Conservation (phyloP, 202 grass and related monocot genomes). For the Zoysia matrella region DNA sequence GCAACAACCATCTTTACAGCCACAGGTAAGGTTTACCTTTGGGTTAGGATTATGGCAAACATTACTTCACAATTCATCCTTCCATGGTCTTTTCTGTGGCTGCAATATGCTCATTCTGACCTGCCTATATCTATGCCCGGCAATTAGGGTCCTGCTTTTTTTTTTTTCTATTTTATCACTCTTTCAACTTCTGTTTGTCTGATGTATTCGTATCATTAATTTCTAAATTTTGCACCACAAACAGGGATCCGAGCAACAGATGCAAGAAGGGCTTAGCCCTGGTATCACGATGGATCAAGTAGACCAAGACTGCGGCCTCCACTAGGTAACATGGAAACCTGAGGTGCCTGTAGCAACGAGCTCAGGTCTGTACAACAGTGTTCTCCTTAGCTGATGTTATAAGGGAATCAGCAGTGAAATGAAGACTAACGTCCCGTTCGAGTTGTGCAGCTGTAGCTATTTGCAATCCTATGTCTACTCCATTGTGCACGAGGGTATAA, state of each 20-base stretch:
- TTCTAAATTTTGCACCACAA: slow-evolving; percentile 24
- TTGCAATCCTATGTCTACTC: slow-evolving; percentile 13
- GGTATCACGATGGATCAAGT: slow-evolving; percentile 54
- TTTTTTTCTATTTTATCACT: neutral
- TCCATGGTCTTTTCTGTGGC: too few species aligned
- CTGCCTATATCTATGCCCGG: too few species aligned
- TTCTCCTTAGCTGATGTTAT: slow-evolving; percentile 28
- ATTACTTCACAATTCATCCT: neutral
- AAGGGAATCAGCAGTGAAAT: slow-evolving; percentile 5
- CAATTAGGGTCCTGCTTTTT: neutral
- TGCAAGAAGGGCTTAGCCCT: slow-evolving; percentile 73
- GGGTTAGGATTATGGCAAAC: neutral
- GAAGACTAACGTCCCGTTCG: slow-evolving; percentile 25
- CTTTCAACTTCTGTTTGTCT: neutral
- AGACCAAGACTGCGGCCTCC: slow-evolving; percentile 49
- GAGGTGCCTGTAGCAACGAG: slow-evolving; percentile 24
- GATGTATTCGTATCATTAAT: neutral
- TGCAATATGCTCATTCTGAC: too few species aligned
- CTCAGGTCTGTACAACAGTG: slow-evolving; percentile 51
- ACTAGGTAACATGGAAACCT: slow-evolving; percentile 38
- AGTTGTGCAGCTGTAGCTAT: slow-evolving; percentile 42
- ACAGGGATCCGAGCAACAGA: slow-evolving; percentile 73
- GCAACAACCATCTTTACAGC: slow-evolving; percentile 66
- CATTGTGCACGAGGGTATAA: slow-evolving; percentile 30
- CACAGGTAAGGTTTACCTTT: slow-evolving; percentile 54